Percentiles rank a stretch among this genome's conserved stretches.
Conservation (phyloP, 2,329 filamentous ascomycete genomes). For the Teratosphaeria pseudoeucalypti region DNA sequence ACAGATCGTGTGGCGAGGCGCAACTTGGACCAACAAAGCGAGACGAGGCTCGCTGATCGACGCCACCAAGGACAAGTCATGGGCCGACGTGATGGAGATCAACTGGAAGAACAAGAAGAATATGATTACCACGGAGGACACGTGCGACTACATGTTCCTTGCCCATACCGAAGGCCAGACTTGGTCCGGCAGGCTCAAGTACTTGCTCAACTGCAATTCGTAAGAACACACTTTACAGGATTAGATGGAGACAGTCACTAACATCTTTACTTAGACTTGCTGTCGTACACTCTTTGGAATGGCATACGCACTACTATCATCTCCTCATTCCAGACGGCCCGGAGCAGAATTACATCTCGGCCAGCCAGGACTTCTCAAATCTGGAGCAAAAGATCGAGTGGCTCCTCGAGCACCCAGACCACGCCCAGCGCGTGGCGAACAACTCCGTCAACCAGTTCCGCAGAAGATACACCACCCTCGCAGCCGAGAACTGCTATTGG, state of each 20-base stretch:
- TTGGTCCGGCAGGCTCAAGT: constrained; percentile 26
- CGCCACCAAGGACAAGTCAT: constrained; percentile 25
- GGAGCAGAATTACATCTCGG: constrained; percentile 22
- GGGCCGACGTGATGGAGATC: constrained; percentile 33
- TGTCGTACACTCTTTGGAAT: constrained; percentile 20
- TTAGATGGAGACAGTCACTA: background rate
- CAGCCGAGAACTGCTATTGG: constrained; percentile 24
- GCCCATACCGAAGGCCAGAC: constrained; percentile 26
- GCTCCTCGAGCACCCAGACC: constrained; percentile 13
- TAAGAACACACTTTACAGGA: background rate
- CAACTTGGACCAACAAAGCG: constrained; percentile 19
- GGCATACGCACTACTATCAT: constrained; percentile 23
- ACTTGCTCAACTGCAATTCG: constrained; percentile 25
- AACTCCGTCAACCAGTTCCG: constrained; percentile 19
- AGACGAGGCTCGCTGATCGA: constrained; percentile 23
- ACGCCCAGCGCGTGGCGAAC: constrained; percentile 17
- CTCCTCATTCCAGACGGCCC: constrained; percentile 13
- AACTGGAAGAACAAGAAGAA: background rate
- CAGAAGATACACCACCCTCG: constrained; percentile 20
- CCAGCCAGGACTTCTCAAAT: constrained; percentile 22
- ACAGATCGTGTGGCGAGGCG: constrained; percentile 41
- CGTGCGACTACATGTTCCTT: constrained; percentile 22
- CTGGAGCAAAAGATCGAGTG: constrained; percentile 17
- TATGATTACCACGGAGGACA: constrained; percentile 9
- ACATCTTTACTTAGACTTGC: constrained; percentile 7